A percentile compares a stretch with the other conserved stretches of the same genome.
These are phyloP conservation scores for Venturiaceae sp. DNA, from an alignment of 2,329 filamentous ascomycete genomes.

Conservation along the genomic window DNA sequence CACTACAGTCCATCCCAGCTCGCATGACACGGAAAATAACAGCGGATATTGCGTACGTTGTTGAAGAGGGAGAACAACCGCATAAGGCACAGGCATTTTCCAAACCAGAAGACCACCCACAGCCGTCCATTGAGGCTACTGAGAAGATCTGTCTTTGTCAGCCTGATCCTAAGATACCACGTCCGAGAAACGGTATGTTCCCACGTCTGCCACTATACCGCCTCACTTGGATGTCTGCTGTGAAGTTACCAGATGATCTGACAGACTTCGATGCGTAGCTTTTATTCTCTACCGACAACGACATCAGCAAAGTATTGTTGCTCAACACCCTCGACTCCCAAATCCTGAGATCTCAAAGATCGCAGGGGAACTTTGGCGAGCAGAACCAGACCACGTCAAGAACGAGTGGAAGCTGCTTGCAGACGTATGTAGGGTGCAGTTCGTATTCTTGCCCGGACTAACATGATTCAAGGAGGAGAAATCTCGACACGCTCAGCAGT, in stretches of 20 bases:
- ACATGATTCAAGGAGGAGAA: conserved; percentile 63
- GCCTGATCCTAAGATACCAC: conserved; percentile 60
- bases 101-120: neutral
- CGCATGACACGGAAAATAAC: conserved; percentile 8
- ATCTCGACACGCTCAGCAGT: conserved; percentile 74
- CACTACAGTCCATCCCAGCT: neutral
- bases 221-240: conserved; percentile 9
- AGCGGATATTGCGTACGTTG: neutral
- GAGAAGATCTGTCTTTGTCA: conserved; percentile 58
- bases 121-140: conserved; percentile 7
- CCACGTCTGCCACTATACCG: conserved; percentile 18
- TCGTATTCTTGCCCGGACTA: neutral
- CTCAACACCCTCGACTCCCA: conserved; percentile 75
- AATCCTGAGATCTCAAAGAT: conserved; percentile 98
- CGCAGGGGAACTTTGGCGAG: conserved; percentile 86
- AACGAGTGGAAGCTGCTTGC: conserved; percentile 81
- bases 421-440: conserved; percentile 44
- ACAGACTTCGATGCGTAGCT: conserved; percentile 45
- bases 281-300: conserved; percentile 97
- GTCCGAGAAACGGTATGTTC: conserved; percentile 56
- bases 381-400: conserved; percentile 64
- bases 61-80: neutral
- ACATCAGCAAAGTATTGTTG: conserved; percentile 73
- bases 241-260: neutral
- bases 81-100: neutral